Conservation (phyloP, 2,329 filamentous ascomycete species). For the Pseudocercospora pini-densiflorae region DNA sequence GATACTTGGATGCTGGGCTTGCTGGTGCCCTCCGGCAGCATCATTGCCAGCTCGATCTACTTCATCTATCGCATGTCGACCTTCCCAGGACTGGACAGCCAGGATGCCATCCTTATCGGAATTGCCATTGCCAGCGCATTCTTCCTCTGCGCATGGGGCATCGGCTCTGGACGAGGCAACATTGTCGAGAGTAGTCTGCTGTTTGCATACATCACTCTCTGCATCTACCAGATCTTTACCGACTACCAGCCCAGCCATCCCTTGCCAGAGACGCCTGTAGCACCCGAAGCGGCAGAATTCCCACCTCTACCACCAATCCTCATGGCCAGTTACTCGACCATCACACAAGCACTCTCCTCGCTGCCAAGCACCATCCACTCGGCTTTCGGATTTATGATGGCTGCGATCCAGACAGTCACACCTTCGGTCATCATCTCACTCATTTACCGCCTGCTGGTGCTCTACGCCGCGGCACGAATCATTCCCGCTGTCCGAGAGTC, state of each 20-base stretch:
- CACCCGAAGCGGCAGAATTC: slow-evolving; percentile 70
- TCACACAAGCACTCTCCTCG: slow-evolving; percentile 80
- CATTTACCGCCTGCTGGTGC: slow-evolving; percentile 89
- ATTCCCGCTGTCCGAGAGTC: slow-evolving; percentile 91
- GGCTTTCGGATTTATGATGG: slow-evolving; percentile 82
- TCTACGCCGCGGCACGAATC: slow-evolving; percentile 93
- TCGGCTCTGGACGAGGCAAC: slow-evolving; percentile 90
- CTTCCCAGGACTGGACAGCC: slow-evolving; percentile 90
- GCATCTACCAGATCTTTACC: slow-evolving; percentile 99
- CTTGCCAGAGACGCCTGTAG: slow-evolving; percentile 55
- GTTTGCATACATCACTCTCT: slow-evolving; percentile 97
- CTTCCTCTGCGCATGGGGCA: slow-evolving; percentile 91
- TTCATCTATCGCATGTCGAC: slow-evolving; percentile 94
- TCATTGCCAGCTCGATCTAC: slow-evolving; percentile 92
- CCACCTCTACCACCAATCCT: slow-evolving; percentile 96
- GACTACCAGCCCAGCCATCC: slow-evolving; percentile 82
- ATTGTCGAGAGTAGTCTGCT: slow-evolving; percentile 93
- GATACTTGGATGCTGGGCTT: slow-evolving; percentile 97
- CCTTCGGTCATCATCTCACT: slow-evolving; percentile 95
- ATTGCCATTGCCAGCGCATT: slow-evolving; percentile 90
- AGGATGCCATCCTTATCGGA: slow-evolving; percentile 91
- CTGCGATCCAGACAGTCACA: slow-evolving; percentile 93
- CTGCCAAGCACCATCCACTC: slow-evolving; percentile 84
- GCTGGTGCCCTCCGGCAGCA: slow-evolving; percentile 82
- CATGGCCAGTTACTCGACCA: slow-evolving; percentile 95